These are phyloP conservation scores for Croton laevigatus DNA, from an alignment of 441 rosid genomes.

Conservation along the genomic window DNA sequence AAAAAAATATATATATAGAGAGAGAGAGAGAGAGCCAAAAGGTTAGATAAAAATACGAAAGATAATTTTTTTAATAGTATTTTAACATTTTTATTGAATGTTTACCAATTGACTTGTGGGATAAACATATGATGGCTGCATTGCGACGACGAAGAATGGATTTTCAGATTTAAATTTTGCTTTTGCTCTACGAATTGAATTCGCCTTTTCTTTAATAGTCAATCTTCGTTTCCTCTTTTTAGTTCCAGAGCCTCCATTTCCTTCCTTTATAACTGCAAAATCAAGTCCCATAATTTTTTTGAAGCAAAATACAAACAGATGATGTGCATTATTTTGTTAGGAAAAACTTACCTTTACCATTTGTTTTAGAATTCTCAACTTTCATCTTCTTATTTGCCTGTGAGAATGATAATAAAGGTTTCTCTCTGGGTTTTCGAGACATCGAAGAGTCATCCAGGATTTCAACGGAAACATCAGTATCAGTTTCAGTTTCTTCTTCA, in stretches of 20 bases:
- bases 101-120: conserved; percentile 14
- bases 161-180: conserved; percentile 19
- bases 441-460: not conserved
- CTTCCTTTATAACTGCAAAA: conserved; percentile 9
- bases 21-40: too few relatives aligned
- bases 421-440: not conserved
- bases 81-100: not conserved
- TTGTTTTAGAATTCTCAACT: not conserved
- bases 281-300: not conserved
- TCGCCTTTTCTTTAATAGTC: conserved; percentile 1
- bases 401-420: not conserved
- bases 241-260: not conserved
- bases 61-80: too few relatives aligned
- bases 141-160: conserved; percentile 24
- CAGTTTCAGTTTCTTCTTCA: not conserved
- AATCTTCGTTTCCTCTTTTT: not conserved
- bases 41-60: not conserved
- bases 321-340: not conserved
- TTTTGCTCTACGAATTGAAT: conserved; percentile 18
- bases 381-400: not conserved
- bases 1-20: too few relatives aligned
- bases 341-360: not conserved
- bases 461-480: not conserved
- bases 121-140: conserved; percentile 25
- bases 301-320: not conserved